Base-by-base conservation (phyloP, 805 yeast genomes). In the Saccharomycopsis malanga region DNA sequence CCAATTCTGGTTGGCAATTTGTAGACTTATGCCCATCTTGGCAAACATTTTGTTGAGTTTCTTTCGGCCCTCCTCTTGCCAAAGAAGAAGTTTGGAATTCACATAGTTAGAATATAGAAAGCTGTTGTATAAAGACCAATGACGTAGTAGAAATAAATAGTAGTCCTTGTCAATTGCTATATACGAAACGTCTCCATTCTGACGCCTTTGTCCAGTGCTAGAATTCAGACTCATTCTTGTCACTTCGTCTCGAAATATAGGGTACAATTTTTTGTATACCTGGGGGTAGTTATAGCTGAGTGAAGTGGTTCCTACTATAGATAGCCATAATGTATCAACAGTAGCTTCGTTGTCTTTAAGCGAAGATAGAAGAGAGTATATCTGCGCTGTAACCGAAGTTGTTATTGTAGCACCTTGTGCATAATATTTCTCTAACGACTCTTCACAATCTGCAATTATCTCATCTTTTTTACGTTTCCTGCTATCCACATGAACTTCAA, bases 51-150 rank as follows among this genome's bases (percentile, higher is more conserved):
- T 87, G 60, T 89, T 95, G 43, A 93, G 68, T 54, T 80, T 76
- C 59, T 86, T 87, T 54, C 82, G 76, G 4, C 99, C 98, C 49
- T 84, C 89, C 58, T 87, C 96, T 27, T 89, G 83, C 93, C 96
- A 93, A 34, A 93, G 67, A 48, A 79, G 79, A 48, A 93, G 67
- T 60, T 88, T 86, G 10, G 98, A 84, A 58, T 89, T 87, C 29
- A 91, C 88, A 58, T 82, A 91, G 51, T 87, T 81, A n/a, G 96
- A 87, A 61, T 89, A 93, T 58, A 79, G 77, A 63, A 94, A 87
- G 52, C 96, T 74, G 55, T 91, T 94, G 65, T 93, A 91, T 15
- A 93, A 67, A 9, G 95, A 83, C 87, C 98, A 89, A 62, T 91
- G 97, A 40, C 97, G 79, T 39, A 93, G 69, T 35, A 94, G 65